Conservation (phyloP, 169 alveolate genomes). For the Plasmodium gaboni region DNA sequence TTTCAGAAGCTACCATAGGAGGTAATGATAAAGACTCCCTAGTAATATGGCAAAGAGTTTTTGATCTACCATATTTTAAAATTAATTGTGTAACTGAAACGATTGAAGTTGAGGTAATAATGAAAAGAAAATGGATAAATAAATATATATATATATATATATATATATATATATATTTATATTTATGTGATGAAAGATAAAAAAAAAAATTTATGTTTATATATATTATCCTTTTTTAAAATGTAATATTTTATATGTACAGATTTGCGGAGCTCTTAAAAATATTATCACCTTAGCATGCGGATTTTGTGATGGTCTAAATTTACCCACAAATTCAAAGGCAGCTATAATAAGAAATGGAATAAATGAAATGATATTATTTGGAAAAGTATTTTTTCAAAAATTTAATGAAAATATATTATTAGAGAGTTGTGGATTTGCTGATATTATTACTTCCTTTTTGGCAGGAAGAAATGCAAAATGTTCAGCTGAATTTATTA, state of each 20-base stretch:
- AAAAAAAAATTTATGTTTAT: neutral
- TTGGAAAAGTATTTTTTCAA: slow-evolving; percentile 85
- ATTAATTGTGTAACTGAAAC: slow-evolving; percentile 91
- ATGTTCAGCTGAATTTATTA: slow-evolving; percentile 94
- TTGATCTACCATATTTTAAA: slow-evolving; percentile 92
- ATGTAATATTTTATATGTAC: neutral
- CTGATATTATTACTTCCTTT: slow-evolving; percentile 94
- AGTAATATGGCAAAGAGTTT: slow-evolving; percentile 88
- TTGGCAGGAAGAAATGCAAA: slow-evolving; percentile 93
- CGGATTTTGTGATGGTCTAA: slow-evolving; percentile 96
- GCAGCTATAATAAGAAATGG: slow-evolving; percentile 96
- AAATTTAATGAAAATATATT: slow-evolving; percentile 83
- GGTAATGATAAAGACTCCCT: slow-evolving; percentile 88
- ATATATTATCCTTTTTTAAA: neutral
- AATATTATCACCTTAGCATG: slow-evolving; percentile 94
- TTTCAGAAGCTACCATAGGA: slow-evolving; percentile 95
- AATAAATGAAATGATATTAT: slow-evolving; percentile 88
- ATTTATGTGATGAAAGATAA: neutral
- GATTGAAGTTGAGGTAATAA: slow-evolving; percentile 90
- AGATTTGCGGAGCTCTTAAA: slow-evolving; percentile 95
- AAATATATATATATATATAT: neutral
- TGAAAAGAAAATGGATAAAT: neutral
- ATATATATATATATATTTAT: neutral
- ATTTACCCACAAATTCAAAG: slow-evolving; percentile 93
- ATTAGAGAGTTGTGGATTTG: slow-evolving; percentile 94